Evolutionary conservation across 2,329 filamentous ascomycete species (phyloP).

Genomic region (Diaporthe vexans): DNA sequence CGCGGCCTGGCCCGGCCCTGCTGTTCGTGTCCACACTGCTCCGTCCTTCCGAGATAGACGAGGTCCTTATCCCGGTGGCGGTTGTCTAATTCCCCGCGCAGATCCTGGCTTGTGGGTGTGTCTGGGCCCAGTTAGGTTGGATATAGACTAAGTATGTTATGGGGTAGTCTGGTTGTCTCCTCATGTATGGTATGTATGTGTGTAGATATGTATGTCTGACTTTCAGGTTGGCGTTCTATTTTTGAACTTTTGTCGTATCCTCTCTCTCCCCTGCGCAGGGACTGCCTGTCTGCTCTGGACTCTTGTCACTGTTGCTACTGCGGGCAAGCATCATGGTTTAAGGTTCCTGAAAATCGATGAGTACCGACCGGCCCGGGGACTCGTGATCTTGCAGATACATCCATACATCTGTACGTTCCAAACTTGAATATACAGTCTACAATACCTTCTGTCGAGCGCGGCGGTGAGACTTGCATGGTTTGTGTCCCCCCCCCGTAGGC

Average conservation of each 20-base stretch:
- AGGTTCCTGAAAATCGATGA: background rate
- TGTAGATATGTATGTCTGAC: constrained; percentile 31
- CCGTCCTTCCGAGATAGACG: constrained; percentile 17
- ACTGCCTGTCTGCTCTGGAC: constrained; percentile 7
- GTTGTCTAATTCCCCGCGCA: constrained; percentile 27
- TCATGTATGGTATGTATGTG: background rate
- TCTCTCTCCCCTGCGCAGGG: background rate
- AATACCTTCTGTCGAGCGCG: background rate
- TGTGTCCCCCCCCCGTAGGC: constrained; percentile 13
- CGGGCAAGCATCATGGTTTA: constrained; percentile 25
- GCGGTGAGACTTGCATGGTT: constrained; percentile 23
- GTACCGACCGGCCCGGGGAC: background rate
- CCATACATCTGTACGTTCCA: background rate
- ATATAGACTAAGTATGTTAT: background rate
- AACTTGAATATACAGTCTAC: background rate
- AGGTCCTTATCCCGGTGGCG: constrained; percentile 14
- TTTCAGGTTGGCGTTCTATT: constrained; percentile 19
- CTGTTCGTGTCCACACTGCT: background rate
- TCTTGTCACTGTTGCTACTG: background rate
- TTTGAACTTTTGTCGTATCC: constrained; percentile 22
- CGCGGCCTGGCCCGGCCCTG: constrained; percentile 26
- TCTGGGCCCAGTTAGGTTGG: background rate
- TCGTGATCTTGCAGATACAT: constrained; percentile 8
- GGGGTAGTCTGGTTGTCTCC: no score
- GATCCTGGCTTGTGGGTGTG: constrained; percentile 13